Evolutionary conservation across 805 yeast genomes (phyloP).

Genomic region (Ogataea siamensis): DNA sequence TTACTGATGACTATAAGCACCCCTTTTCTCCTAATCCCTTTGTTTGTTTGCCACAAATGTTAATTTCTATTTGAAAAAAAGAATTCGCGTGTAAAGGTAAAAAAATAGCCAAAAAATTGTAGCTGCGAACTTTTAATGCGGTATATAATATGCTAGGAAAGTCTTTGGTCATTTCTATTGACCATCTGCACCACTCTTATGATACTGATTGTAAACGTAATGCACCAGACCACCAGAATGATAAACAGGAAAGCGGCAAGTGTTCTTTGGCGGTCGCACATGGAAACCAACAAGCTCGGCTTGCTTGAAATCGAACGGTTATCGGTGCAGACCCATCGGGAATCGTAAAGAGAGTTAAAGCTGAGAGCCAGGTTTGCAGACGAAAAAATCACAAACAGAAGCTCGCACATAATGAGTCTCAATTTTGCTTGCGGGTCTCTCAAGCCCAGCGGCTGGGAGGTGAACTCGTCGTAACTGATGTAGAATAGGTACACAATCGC

Average conservation of each 20-base stretch:
- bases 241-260: slow-evolving; percentile 77
- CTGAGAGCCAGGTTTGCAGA: slow-evolving; percentile 85
- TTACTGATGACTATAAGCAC: neutral
- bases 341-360: slow-evolving; percentile 77
- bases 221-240: slow-evolving; percentile 76
- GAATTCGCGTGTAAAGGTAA: slow-evolving; percentile 12
- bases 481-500: slow-evolving; percentile 77
- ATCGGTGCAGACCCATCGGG: slow-evolving; percentile 70
- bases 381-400: slow-evolving; percentile 82
- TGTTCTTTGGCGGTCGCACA: slow-evolving; percentile 78
- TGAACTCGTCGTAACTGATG: slow-evolving; percentile 87
- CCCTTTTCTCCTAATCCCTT: slow-evolving; percentile 9
- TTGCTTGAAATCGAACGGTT: slow-evolving; percentile 19
- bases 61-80: slow-evolving; percentile 10
- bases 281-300: slow-evolving; percentile 36
- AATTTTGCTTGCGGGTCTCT: slow-evolving; percentile 83
- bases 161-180: slow-evolving; percentile 18
- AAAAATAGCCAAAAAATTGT: slow-evolving; percentile 1
- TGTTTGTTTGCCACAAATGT: slow-evolving; percentile 17
- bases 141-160: slow-evolving; percentile 10
- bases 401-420: slow-evolving; percentile 75
- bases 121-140: slow-evolving; percentile 11
- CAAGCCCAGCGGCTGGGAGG: slow-evolving; percentile 88
- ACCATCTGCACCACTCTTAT: slow-evolving; percentile 77
- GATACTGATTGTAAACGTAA: slow-evolving; percentile 79